Percentiles rank a stretch among this genome's conserved stretches.
phyloP scores from a whole-genome alignment of 371 early-diverging fungal species.

The Rhizopus sp. region DNA sequence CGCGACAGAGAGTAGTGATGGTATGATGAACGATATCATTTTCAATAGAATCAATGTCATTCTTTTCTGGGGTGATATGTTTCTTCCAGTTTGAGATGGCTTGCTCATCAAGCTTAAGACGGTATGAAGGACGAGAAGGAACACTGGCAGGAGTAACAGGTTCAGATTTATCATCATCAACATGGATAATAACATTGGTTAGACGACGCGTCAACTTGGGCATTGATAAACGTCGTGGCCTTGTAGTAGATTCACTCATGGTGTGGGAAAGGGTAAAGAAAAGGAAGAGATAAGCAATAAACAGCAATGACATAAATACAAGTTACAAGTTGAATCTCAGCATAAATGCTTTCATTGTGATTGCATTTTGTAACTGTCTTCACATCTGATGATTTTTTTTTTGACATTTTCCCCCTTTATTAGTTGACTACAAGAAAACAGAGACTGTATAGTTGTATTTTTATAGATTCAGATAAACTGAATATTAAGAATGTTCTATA shows the following conservation, averaged over 20 bases:
- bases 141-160: conserved; percentile 24
- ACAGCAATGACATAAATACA: neutral
- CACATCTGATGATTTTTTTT: no score
- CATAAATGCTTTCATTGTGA: neutral
- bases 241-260: neutral
- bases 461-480: no score
- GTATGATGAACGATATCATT: conserved; percentile 72
- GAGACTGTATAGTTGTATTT: no score
- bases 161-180: conserved; percentile 22
- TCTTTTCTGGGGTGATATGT: conserved; percentile 13
- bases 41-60: conserved; percentile 18
- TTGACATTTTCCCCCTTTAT: neutral
- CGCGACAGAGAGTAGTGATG: conserved; percentile 79
- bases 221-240: conserved; percentile 28
- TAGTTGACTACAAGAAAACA: no score
- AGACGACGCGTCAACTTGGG: conserved; percentile 34
- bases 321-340: neutral
- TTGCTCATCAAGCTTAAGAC: conserved; percentile 10
- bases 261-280: neutral
- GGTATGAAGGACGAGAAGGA: conserved; percentile 22
- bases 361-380: neutral
- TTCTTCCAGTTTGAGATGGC: conserved; percentile 17
- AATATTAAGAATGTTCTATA: no score
- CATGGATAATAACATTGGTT: conserved; percentile 33
- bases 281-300: neutral